Evolutionary conservation across 169 alveolate genomes (phyloP).

Genomic region (Babesia sp.): DNA sequence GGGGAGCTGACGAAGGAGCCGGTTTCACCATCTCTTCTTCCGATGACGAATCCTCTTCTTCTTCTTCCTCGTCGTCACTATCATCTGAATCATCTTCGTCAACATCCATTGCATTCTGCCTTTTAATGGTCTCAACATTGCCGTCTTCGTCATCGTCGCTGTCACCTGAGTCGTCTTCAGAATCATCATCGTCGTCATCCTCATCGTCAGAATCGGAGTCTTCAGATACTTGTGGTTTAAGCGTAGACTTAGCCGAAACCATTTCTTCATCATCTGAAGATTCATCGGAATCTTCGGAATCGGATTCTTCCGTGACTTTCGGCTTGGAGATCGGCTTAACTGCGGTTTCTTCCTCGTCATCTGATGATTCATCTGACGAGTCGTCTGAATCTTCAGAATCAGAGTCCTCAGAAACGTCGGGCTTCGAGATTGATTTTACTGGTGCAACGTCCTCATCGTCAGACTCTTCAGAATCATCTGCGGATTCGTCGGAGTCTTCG

Average conservation of each 20-base stretch:
- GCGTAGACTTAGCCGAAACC: background rate
- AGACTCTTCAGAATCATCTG: background rate
- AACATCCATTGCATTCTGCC: background rate
- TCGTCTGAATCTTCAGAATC: background rate
- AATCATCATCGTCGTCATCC: background rate
- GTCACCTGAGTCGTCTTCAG: constrained; percentile 9
- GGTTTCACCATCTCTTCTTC: constrained; percentile 26
- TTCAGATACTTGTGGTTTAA: too few relatives aligned
- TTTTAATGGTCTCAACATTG: constrained; percentile 1
- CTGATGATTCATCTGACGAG: constrained; percentile 1
- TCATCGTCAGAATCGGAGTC: constrained; percentile 15
- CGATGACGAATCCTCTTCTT: constrained; percentile 3
- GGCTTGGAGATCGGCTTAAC: background rate
- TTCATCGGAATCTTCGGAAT: constrained; percentile 6
- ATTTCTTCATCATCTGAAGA: constrained; percentile 17
- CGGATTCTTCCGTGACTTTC: background rate
- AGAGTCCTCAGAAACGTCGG: background rate
- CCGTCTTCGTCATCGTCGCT: constrained; percentile 15
- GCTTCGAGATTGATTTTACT: background rate
- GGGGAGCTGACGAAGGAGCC: background rate
- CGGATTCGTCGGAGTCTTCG: background rate
- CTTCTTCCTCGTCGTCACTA: background rate
- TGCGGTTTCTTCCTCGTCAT: background rate
- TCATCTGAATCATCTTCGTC: constrained; percentile 5
- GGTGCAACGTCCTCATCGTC: constrained; percentile 1